Evolutionary conservation across 768 basidiomycete genomes (phyloP).

Genomic region (Dioszegia hungarica): DNA sequence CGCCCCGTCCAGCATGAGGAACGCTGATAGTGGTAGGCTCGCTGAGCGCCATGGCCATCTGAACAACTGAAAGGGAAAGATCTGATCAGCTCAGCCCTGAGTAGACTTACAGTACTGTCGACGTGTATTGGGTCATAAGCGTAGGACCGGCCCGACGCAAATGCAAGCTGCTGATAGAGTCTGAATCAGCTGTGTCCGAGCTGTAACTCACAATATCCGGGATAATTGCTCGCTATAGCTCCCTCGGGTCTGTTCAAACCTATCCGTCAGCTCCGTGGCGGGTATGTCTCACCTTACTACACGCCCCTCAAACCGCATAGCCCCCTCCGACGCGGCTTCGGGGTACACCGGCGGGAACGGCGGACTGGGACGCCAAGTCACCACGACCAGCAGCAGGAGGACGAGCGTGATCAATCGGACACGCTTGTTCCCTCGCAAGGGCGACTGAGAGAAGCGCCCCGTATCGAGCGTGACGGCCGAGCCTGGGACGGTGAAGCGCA

Average conservation of each 20-base stretch:
- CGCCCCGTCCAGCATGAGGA: slow-evolving; percentile 14
- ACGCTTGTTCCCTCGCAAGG: background rate
- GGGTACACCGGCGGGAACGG: slow-evolving; percentile 41
- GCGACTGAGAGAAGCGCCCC: background rate
- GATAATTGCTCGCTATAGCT: slow-evolving; percentile 28
- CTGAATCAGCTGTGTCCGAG: slow-evolving; percentile 9
- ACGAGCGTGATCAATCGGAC: background rate
- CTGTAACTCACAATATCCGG: slow-evolving; percentile 32
- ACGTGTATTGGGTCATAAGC: slow-evolving; percentile 44
- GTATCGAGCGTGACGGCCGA: background rate
- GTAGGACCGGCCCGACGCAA: slow-evolving; percentile 33
- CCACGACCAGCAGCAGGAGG: slow-evolving; percentile 12
- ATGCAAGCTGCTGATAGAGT: slow-evolving; percentile 44
- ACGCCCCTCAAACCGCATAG: slow-evolving; percentile 22
- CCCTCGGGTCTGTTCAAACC: slow-evolving; percentile 42
- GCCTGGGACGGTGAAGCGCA: background rate
- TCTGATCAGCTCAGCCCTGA: slow-evolving; percentile 3
- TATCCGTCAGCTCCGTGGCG: slow-evolving; percentile 2
- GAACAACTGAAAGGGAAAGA: slow-evolving; percentile 24
- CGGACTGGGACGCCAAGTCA: slow-evolving; percentile 22
- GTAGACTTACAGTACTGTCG: slow-evolving; percentile 32
- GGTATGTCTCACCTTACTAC: slow-evolving; percentile 30
- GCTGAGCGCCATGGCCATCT: slow-evolving; percentile 38
- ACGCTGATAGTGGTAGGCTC: slow-evolving; percentile 41
- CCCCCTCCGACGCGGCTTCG: slow-evolving; percentile 3